Base-by-base conservation (phyloP, 768 basidiomycete genomes). In the Vararia minispora region DNA sequence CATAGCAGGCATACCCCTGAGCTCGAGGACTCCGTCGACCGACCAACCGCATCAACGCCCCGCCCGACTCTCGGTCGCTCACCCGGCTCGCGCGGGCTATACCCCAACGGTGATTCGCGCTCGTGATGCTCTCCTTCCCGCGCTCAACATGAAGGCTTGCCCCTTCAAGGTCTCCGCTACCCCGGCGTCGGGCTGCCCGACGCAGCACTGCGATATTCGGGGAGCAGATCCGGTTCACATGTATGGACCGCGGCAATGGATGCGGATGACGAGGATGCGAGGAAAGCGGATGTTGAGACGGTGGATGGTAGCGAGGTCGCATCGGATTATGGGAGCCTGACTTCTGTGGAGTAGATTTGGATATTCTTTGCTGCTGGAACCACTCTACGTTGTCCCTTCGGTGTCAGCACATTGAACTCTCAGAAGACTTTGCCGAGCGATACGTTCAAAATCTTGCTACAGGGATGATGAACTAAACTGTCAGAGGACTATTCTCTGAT, bases 81-180 rank as follows among this genome's bases (percentile, higher is more conserved):
- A 7, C 30, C 26, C 23, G 11, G 39, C 14, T 29, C 26, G 25
- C 36, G n/a, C n/a, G n/a, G 39, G 39, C 24, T 35, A 39, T 39
- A 42, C 30, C 28, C 45, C 29, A 48, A 48, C 28, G 47, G 47
- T 48, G 47, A 48, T 43, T 48, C 44, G 21, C 36, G 26, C 36
- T 42, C 37, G 35, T 40, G 40, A 48, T 41, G 11, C 25, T 35
- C 26, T 28, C 30, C 30, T 27, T 35, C 33, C 38, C 22, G 31
- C 44, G 40, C 41, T 33, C 37, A 45, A 35, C 28, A 35, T 35
- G 35, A 39, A 35, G 37, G 37, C 29, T 36, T 41, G 28, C n/a
- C n/a, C n/a, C n/a, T n/a, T 35, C 29, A 47, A 48, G 47, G 47
- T 48, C 22, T 42, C 28, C 21, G 30, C 25, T 41, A 28, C 33